phyloP scores from a whole-genome alignment of 129 eudicot species.

The Pulicaria dysenterica region DNA sequence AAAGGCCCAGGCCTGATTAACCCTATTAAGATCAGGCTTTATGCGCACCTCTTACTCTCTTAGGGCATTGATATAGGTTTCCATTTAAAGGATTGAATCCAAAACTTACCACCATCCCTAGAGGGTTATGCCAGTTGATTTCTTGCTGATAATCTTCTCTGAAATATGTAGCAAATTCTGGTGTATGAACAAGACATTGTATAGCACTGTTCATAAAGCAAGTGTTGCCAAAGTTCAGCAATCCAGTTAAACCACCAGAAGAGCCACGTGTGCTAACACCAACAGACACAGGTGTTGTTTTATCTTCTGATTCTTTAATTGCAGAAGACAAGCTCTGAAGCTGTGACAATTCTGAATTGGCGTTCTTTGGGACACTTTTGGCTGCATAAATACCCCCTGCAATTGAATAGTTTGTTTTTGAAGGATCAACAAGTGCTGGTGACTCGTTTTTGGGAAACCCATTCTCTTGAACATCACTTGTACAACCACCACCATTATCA shows the following conservation, averaged over 20 bases:
- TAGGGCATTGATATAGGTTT: no score
- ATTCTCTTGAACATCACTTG: constrained; percentile 54
- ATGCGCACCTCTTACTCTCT: no score
- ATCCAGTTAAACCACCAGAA: constrained; percentile 87
- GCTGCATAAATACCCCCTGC: constrained; percentile 68
- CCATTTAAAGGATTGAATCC: background rate
- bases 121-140: constrained; percentile 92
- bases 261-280: constrained; percentile 92
- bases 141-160: constrained; percentile 87
- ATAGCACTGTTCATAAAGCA: constrained; percentile 99
- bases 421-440: constrained; percentile 55
- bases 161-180: constrained; percentile 85
- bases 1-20: background rate
- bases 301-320: constrained; percentile 51
- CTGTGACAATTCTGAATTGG: constrained; percentile 56
- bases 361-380: constrained; percentile 58
- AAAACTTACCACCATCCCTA: constrained; percentile 96
- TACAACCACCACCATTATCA: constrained; percentile 41
- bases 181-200: constrained; percentile 98
- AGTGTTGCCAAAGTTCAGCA: constrained; percentile 91
- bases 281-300: constrained; percentile 49
- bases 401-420: constrained; percentile 49
- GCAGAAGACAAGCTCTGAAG: constrained; percentile 49
- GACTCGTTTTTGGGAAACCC: constrained; percentile 60
- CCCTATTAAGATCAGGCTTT: no score